Conservation (phyloP, 2,329 filamentous ascomycete species). For the Neocatenulostroma microsporum region DNA sequence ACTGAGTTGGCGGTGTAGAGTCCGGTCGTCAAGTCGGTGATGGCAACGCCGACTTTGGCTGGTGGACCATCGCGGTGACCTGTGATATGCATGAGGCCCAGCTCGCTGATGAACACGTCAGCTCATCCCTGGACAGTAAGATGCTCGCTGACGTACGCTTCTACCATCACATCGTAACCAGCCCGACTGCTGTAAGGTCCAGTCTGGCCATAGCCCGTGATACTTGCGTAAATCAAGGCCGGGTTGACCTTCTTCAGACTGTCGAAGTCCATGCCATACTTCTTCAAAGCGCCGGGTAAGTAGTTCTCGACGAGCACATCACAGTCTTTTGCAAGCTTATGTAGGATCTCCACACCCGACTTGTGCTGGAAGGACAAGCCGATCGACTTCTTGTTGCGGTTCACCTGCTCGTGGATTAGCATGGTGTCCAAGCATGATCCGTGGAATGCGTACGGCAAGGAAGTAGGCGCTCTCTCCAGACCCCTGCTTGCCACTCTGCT, state of each 20-base stretch:
- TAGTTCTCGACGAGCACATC: constrained; percentile 98
- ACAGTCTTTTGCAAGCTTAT: constrained; percentile 72
- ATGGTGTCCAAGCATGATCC: constrained; percentile 8
- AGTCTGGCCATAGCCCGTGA: constrained; percentile 94
- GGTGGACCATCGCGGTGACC: constrained; percentile 79
- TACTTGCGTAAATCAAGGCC: constrained; percentile 82
- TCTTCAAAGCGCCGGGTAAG: constrained; percentile 77
- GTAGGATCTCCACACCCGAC: constrained; percentile 76
- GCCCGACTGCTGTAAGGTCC: constrained; percentile 81
- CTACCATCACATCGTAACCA: constrained; percentile 99
- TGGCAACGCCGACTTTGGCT: constrained; percentile 94
- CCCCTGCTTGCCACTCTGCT: constrained; percentile 44
- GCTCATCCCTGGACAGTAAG: background rate
- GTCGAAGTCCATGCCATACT: constrained; percentile 85
- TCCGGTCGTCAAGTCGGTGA: constrained; percentile 91
- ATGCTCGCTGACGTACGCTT: constrained; percentile 50
- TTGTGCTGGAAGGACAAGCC: constrained; percentile 84
- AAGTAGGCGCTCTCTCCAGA: constrained; percentile 95
- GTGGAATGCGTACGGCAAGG: constrained; percentile 63
- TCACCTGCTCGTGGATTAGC: constrained; percentile 57
- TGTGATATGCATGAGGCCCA: constrained; percentile 98
- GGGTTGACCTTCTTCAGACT: constrained; percentile 77
- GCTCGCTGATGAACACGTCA: constrained; percentile 48
- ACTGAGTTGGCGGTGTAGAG: constrained; percentile 93
- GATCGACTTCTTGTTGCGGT: constrained; percentile 94